Percentiles rank a stretch among this genome's conserved stretches.
These are phyloP conservation scores for Phytophthora boehmeriae DNA, from an alignment of 352 stramenopile species.

Conservation along the genomic window DNA sequence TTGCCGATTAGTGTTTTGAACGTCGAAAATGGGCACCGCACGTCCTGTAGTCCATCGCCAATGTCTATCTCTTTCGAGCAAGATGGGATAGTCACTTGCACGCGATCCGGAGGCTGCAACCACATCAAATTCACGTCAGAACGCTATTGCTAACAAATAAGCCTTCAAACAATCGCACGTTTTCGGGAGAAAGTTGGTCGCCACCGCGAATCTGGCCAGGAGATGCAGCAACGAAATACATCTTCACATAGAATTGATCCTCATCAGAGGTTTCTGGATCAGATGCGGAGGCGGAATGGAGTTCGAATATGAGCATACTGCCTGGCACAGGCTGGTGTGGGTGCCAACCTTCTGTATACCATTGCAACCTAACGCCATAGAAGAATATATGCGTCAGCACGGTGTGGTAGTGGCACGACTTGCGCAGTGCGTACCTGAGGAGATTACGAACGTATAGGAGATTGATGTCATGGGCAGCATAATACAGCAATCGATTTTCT, in stretches of 20 bases:
- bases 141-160: not conserved
- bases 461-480: constrained; percentile 85
- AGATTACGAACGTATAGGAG: constrained; percentile 78
- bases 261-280: constrained; percentile 12
- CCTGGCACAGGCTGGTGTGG: constrained; percentile 72
- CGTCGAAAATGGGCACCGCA: constrained; percentile 63
- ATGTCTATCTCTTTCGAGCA: constrained; percentile 70
- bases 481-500: constrained; percentile 70
- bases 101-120: constrained; percentile 59
- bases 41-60: constrained; percentile 41
- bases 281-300: constrained; percentile 42
- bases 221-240: constrained; percentile 73
- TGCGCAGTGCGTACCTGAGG: constrained; percentile 50
- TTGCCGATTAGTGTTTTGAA: constrained; percentile 77
- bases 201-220: constrained; percentile 74
- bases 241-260: constrained; percentile 67
- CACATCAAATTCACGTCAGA: not conserved
- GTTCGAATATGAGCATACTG: constrained; percentile 81
- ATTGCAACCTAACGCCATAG: constrained; percentile 51
- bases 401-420: not conserved
- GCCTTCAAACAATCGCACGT: constrained; percentile 41
- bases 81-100: constrained; percentile 69
- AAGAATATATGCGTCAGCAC: not conserved
- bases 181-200: constrained; percentile 54
- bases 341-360: constrained; percentile 74